Conservation (phyloP, 495 filamentous ascomycete genomes). For the Diplogelasinospora grovesii region DNA sequence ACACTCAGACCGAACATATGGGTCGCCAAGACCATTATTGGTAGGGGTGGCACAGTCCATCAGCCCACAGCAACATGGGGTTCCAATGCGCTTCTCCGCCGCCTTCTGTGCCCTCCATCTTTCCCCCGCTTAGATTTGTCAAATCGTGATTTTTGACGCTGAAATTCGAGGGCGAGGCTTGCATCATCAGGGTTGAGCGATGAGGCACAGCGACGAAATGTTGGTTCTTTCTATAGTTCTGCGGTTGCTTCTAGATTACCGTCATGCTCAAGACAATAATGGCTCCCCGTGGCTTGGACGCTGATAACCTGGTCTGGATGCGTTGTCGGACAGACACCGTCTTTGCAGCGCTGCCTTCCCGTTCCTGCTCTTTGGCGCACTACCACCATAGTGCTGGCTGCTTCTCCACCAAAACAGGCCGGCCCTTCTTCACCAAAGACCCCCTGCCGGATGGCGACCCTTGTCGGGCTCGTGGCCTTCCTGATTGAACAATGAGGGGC, state of each 20-base stretch:
- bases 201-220: too few species aligned
- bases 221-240: neutral
- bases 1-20: slow-evolving; percentile 20
- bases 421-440: slow-evolving; percentile 2
- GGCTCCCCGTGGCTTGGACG: neutral
- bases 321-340: slow-evolving; percentile 5
- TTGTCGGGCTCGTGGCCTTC: slow-evolving; percentile 11
- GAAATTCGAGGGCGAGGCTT: too few species aligned
- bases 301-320: neutral
- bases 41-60: slow-evolving; percentile 26
- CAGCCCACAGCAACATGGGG: slow-evolving; percentile 8
- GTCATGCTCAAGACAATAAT: too few species aligned
- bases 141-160: too few species aligned
- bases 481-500: slow-evolving; percentile 17
- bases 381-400: slow-evolving; percentile 16
- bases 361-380: slow-evolving; percentile 8
- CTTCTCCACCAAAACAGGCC: slow-evolving; percentile 26
- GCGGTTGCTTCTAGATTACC: slow-evolving; percentile 3
- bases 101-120: slow-evolving; percentile 13
- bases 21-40: slow-evolving; percentile 20
- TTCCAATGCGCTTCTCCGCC: slow-evolving; percentile 14
- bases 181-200: too few species aligned
- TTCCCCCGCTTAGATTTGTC: slow-evolving; percentile 19
- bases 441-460: slow-evolving; percentile 26
- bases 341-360: slow-evolving; percentile 2